Base-by-base conservation (phyloP, 306 rosid genomes). In the Quercus robur region DNA sequence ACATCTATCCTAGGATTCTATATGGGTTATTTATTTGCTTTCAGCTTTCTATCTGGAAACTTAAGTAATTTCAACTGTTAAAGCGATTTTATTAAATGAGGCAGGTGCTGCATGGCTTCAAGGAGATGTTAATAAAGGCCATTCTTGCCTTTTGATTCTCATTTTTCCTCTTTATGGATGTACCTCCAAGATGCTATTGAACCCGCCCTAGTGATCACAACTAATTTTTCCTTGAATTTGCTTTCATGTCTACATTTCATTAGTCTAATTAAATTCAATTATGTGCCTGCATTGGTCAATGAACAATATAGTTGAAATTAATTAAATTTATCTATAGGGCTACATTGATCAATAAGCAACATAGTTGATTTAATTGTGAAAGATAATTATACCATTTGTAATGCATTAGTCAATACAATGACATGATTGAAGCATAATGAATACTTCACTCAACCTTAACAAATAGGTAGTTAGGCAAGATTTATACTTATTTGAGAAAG, bases 401-500 rank as follows among this genome's bases (percentile, higher is more conserved):
- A 38, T 38, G 44, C 10, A 38, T 38, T 38, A 8, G 46, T 8
- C 46, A 8, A 41, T 41, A 41, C 46, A 41, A 41, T 41, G 46
- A 41, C 46, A 41, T 41, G 61, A 66, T 12, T 59, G n/a, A 56
- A 25, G n/a, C 21, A 18, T 6, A 75, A 33, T 73, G n/a, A 20
- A 15, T 38, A 33, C 5, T 35, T 26, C 5, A 63, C 5, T 63
- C 44, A 17, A 79, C 61, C 62, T 38, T 41, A 41, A 41, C 46
- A 41, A 2, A 8, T 41, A 5, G 77, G 78, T 20, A 31, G 82
- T 26, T 64, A 52, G 21, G 58, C 77, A 2, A 81, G 20, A 54
- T 74, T 61, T 41, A 57, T 54, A 77, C 33, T 8, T 46, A 28
- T 61, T 78, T 77, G 75, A 78, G 62, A 58, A 12, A 44, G 49